A percentile compares a stretch with the other conserved stretches of the same genome.
These are phyloP conservation scores for Berkeleyomyces basicola DNA, from an alignment of 2,329 filamentous ascomycete genomes.

Conservation along the genomic window DNA sequence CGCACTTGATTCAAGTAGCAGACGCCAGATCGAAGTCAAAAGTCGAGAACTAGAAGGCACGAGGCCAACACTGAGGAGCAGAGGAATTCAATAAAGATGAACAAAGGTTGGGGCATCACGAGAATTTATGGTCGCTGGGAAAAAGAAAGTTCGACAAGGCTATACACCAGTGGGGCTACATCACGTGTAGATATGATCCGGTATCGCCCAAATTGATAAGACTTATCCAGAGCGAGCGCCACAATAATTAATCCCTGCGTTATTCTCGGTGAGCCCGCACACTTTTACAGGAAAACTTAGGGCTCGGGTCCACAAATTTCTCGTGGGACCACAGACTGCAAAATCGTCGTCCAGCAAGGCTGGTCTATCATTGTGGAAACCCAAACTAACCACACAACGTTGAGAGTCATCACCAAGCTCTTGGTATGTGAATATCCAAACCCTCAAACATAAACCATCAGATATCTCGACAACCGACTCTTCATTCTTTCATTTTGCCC, in stretches of 20 bases:
- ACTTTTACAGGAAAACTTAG: conserved; percentile 13
- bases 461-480: conserved; percentile 8
- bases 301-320: conserved; percentile 12
- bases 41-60: neutral
- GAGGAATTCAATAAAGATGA: neutral
- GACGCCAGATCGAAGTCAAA: neutral
- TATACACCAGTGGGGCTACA: neutral
- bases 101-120: neutral
- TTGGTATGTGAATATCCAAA: conserved; percentile 14
- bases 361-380: conserved; percentile 14
- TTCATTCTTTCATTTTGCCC: conserved; percentile 13
- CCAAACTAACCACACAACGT: conserved; percentile 14
- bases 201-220: neutral
- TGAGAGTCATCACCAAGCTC: conserved; percentile 15
- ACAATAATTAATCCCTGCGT: neutral
- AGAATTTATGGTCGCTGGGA: conserved; percentile 1
- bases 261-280: conserved; percentile 9
- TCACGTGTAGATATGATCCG: neutral
- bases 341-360: conserved; percentile 14
- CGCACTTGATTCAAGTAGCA: neutral
- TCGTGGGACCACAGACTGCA: conserved; percentile 12
- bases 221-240: neutral
- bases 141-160: conserved; percentile 20
- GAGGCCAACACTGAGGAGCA: neutral
- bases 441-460: conserved; percentile 6